Conservation (phyloP, 164 flowering plant species). For the Cinnamomum micranthum region DNA sequence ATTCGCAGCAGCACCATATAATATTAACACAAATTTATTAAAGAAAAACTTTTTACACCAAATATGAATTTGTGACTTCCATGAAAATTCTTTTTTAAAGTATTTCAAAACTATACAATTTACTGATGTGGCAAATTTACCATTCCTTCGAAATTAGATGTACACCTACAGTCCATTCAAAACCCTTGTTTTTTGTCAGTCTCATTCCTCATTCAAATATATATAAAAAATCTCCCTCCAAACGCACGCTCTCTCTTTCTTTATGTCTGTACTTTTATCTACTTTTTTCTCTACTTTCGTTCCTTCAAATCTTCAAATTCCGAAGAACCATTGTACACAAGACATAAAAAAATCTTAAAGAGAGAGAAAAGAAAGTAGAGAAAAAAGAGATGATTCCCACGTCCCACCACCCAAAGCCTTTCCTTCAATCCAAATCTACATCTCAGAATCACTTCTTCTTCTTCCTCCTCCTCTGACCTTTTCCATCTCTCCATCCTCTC, state of each 20-base stretch:
- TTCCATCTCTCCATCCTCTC: background rate
- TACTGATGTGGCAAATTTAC: too few relatives aligned
- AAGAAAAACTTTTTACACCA: too few relatives aligned
- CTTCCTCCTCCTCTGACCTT: constrained; percentile 9
- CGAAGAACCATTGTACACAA: background rate
- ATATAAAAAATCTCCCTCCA: background rate
- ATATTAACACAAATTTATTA: too few relatives aligned
- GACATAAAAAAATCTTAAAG: background rate
- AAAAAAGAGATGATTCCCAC: constrained; percentile 29
- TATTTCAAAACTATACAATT: too few relatives aligned
- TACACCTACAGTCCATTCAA: too few relatives aligned
- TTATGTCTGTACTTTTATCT: too few relatives aligned
- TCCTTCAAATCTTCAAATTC: constrained; percentile 5
- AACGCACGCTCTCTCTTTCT: background rate
- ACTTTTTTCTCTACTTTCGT: background rate
- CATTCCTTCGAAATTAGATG: too few relatives aligned
- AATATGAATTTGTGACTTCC: too few relatives aligned
- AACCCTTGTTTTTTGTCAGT: too few relatives aligned
- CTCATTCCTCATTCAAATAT: too few relatives aligned
- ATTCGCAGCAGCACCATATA: too few relatives aligned
- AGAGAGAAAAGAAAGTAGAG: background rate
- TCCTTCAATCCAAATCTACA: constrained; percentile 33
- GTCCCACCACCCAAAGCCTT: constrained; percentile 26
- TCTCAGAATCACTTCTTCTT: background rate
- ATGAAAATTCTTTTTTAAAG: too few relatives aligned